Evolutionary conservation across 2,329 filamentous ascomycete genomes (phyloP), one percentile per base, ranked within the genome.

Genomic region (Nemania diffusa): DNA sequence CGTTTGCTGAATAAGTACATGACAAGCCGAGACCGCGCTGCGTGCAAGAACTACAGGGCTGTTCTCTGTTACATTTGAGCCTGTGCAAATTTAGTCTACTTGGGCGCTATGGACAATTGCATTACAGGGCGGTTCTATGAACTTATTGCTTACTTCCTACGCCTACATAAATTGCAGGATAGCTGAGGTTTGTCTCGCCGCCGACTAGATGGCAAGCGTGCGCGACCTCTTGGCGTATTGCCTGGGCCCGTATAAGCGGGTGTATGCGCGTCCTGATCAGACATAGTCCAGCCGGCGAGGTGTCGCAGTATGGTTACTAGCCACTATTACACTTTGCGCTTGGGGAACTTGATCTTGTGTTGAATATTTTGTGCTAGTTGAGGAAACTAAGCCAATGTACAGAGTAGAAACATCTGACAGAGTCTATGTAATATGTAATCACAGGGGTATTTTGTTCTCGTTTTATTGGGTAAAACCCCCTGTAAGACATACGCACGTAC

Each of bases 171-270:
- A 51, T 74, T 73, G 61, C 76, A 79, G 17, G 74, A 76, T 1
- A 79, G 65, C 57, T 77, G 75, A 7, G 73, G 74, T 57, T 78
- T 79, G 29, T 78, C 75, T 13, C 77, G 72, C 7, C 76, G 72
- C n/a, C 74, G 62, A 32, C 62, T 74, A 20, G 69, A 59, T 6
- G 69, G 71, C 26, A 66, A 57, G 13, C 64, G 50, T 7, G 62
- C 62, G 3, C 62, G 37, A 17, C 57, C 64, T 40, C 46, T 26
- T n/a, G 64, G 44, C 26, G 64, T 66, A n/a, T 57, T 62, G 13
- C 62, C 62, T 24, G 50, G 17, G 13, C 60, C 60, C 24, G 17
- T 46, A 27, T 62, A 22, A 27, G 37, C 5, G 15, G 48, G 24
- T 26, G 48, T 24, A n/a, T 48, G 5, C 24, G 24, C 1, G 29